Evolutionary conservation across 2,329 filamentous ascomycete genomes (phyloP).

Genomic region (Hypoxylon sp.): DNA sequence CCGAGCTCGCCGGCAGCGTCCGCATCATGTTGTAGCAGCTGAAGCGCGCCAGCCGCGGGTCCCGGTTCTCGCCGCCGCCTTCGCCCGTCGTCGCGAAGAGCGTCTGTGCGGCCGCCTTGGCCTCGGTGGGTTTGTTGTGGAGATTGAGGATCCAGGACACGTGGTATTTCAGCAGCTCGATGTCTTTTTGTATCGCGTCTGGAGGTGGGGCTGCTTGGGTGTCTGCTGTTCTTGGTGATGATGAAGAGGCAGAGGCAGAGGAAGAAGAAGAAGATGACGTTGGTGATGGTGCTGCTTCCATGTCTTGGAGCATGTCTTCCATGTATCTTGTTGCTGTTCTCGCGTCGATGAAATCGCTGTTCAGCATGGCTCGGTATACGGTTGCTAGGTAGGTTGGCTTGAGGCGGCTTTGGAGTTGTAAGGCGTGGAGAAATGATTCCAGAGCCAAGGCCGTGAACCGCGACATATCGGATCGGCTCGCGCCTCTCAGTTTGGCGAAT

Average conservation of each 20-base stretch:
- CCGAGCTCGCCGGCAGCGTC: slow-evolving; percentile 22
- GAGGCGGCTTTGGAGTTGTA: slow-evolving; percentile 17
- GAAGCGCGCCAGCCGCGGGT: slow-evolving; percentile 30
- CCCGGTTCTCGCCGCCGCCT: too few relatives aligned
- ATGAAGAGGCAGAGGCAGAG: background rate
- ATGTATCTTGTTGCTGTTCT: slow-evolving; percentile 14
- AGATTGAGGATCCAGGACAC: slow-evolving; percentile 20
- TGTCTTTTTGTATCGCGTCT: slow-evolving; percentile 8
- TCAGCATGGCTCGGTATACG: slow-evolving; percentile 32
- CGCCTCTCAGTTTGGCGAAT: slow-evolving; percentile 14
- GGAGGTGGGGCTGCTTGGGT: background rate
- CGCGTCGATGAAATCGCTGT: slow-evolving; percentile 28
- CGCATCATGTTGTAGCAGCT: slow-evolving; percentile 33
- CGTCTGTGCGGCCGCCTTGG: slow-evolving; percentile 12
- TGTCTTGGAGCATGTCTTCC: slow-evolving; percentile 17
- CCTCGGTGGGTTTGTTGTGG: slow-evolving; percentile 28
- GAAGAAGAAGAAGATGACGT: background rate
- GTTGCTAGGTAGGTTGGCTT: slow-evolving; percentile 32
- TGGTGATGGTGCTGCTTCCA: slow-evolving; percentile 1
- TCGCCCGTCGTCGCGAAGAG: slow-evolving; percentile 2
- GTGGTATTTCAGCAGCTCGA: slow-evolving; percentile 17
- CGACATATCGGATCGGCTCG: slow-evolving; percentile 5
- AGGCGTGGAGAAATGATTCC: slow-evolving; percentile 18
- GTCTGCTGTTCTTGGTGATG: background rate
- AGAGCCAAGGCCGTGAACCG: slow-evolving; percentile 16